Evolutionary conservation across 1,139 yeast species (phyloP), one percentile per base, ranked within the genome.

Genomic region (Yamadazyma friedrichii): DNA sequence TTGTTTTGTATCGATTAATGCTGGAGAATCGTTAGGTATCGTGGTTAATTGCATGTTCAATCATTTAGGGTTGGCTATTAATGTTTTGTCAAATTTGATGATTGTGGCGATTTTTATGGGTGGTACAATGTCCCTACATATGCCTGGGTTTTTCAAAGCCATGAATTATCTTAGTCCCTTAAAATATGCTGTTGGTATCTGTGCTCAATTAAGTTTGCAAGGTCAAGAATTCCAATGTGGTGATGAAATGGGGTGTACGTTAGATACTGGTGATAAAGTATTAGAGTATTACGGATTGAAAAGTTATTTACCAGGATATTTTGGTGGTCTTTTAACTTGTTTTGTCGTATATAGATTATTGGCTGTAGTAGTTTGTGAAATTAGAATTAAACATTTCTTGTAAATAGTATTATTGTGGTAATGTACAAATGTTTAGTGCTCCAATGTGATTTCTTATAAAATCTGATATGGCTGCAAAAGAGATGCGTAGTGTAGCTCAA

Each of bases 21-120:
- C 88, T 49, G 96, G 96, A 32, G 96, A 88, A 57, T 83, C 93
- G 1, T 66, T 88, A 34, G 96, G 96, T 0, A 84, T 88, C 6
- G 69, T 84, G 36, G 82, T 88, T 47, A 86, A 86, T 54, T 80
- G 91, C n/a, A 51, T 84, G 0, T 82, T 88, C 53, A 69, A 73
- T 42, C 91, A 88, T 55, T 76, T 87, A 41, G 96, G 95, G 0
- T 74, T 88, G 50, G 95, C 94, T 0, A 78, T 86, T 17, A 87
- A 85, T 53, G 62, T 87, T 5, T 75, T 88, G 36, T 74, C 89
- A 0, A 75, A 80, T 9, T 56, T 84, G 26, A 62, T 85, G 38
- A 76, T 86, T 3, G 65, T 87, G 43, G 93, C 91, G 6, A 76
- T 84, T 13, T 79, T 84, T 52, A 85, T 88, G 94, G 88, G 88